Evolutionary conservation across 2,329 filamentous ascomycete genomes (phyloP), one percentile per base, ranked within the genome.

Genomic region (Endoconidiophora laricicola): DNA sequence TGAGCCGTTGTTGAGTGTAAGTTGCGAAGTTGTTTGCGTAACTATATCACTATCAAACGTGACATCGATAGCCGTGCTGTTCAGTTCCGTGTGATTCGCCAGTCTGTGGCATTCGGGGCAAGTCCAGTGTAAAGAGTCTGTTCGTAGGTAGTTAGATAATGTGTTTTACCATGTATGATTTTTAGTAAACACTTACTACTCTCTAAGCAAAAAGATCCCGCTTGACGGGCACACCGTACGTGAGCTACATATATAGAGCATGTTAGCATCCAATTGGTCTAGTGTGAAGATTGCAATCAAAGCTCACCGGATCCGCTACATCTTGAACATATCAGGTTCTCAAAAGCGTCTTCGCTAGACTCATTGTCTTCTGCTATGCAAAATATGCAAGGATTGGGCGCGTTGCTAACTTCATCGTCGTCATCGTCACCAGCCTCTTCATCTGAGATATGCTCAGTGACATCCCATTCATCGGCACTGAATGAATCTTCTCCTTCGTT

Each of bases 291-390:
- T 9, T 29, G 20, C 36, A 36, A 26, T 26, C 24, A 2, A 37
- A 45, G 18, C 84, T 65, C 70, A 94, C 87, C 80, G 65, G 86
- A 83, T 61, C 90, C 83, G 56, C 80, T 80, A 65, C 90, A 96
- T 55, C 78, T 72, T 54, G 70, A 71, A 64, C 90, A 95, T 48
- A 79, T 69, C 54, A 95, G 69, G 62, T 82, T 86, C 52, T 81
- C 71, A 63, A 91, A 86, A 4, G 16, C 16, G 9, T 48, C 46
- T 7, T 36, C 83, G 55, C 76, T 79, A 1, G 85, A 84, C 58
- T 90, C 86, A 55, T 90, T 73, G 49, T 91, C 83, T 65, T 93
- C 86, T 56, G 84, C 80, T 61, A 86, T 79, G 66, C 88, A 95
- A 59, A 90, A 93, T 56, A 86, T 83, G 66, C 63, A 70, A 48